A percentile compares a stretch with the other conserved stretches of the same genome.
Conservation (phyloP, 2,329 filamentous ascomycete species). For the Coleophoma cylindrospora region DNA sequence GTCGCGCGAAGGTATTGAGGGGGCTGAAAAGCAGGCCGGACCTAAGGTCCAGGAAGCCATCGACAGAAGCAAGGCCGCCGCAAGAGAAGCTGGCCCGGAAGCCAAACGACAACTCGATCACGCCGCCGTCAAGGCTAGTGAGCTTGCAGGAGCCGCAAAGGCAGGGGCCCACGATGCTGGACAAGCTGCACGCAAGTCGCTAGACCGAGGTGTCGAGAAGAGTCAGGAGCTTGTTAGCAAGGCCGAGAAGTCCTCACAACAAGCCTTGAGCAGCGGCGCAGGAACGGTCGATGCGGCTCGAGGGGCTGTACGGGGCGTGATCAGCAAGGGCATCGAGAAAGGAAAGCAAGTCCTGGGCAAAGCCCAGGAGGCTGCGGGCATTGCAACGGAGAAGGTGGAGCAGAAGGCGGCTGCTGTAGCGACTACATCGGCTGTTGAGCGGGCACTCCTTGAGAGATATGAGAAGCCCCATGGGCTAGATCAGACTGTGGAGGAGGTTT, state of each 20-base stretch:
- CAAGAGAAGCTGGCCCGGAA: slow-evolving; percentile 13
- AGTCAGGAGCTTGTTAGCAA: slow-evolving; percentile 2
- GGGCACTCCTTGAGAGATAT: slow-evolving; percentile 48
- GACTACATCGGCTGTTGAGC: slow-evolving; percentile 29
- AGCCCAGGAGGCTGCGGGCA: slow-evolving; percentile 30
- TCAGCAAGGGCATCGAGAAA: slow-evolving; percentile 28
- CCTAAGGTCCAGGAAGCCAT: slow-evolving; percentile 30
- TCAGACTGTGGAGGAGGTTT: slow-evolving; percentile 46
- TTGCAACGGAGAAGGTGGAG: slow-evolving; percentile 32
- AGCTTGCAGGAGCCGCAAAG: slow-evolving; percentile 26
- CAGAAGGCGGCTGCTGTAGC: slow-evolving; percentile 31
- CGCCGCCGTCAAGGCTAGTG: slow-evolving; percentile 14
- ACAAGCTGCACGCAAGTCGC: slow-evolving; percentile 8
- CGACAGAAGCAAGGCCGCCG: slow-evolving; percentile 32
- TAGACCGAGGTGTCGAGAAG: slow-evolving; percentile 1
- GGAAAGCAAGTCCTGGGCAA: slow-evolving; percentile 32
- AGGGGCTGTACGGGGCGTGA: slow-evolving; percentile 26
- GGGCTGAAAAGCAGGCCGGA: slow-evolving; percentile 24
- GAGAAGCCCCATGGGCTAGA: slow-evolving; percentile 34
- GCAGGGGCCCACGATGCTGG: slow-evolving; percentile 18
- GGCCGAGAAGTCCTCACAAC: slow-evolving; percentile 8
- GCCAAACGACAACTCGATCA: slow-evolving; percentile 14
- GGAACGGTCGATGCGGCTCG: slow-evolving; percentile 34
- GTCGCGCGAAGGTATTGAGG: slow-evolving; percentile 21
- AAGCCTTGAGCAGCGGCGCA: slow-evolving; percentile 25